Evolutionary conservation across 768 basidiomycete genomes (phyloP), one percentile per base, ranked within the genome.

Genomic region (Nidularia pulvinata): DNA sequence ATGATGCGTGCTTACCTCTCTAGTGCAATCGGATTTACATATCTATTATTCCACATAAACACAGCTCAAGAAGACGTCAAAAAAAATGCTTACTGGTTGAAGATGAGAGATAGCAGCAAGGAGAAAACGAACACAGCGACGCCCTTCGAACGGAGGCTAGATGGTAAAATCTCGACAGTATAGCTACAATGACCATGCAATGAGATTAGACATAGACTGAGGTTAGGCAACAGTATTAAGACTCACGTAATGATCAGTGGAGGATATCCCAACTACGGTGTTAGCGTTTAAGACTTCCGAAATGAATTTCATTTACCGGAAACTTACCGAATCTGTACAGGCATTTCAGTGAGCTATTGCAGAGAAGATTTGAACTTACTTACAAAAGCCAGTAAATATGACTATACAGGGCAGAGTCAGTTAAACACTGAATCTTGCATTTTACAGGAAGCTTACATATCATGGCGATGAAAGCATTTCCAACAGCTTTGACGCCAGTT

Each of bases 401-500:
- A 46, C 45, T 46, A 11, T 46, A 22, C 9, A 46, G 7, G 7
- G 19, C 9, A 11, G 7, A 46, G n/a, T n/a, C n/a, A n/a, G n/a
- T n/a, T 46, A 7, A 10, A 10, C 10, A n/a, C n/a, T 19, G 9
- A 10, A n/a, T 9, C 9, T 19, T 16, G 36, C 22, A 6, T 35
- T 44, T 36, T 46, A 36, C 39, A 4, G 13, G 19, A 13, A 46
- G 42, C 69, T 51, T 46, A 69, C 68, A 68, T 36, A 69, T 69
- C 65, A 69, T 66, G 7, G 74, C 84, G 49, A 88, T 79, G 57
- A 88, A 78, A 11, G 83, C 77, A 55, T 85, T 80, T 14, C 76
- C 79, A 2, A 79, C 79, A 7, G 57, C 59, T 30, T 69, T 61
- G 30, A 69, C 62, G 7, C 73, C 69, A 53, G 72, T 75, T 52